Base-by-base conservation (phyloP, 305 asterid species). In the Nicotiana rustica region DNA sequence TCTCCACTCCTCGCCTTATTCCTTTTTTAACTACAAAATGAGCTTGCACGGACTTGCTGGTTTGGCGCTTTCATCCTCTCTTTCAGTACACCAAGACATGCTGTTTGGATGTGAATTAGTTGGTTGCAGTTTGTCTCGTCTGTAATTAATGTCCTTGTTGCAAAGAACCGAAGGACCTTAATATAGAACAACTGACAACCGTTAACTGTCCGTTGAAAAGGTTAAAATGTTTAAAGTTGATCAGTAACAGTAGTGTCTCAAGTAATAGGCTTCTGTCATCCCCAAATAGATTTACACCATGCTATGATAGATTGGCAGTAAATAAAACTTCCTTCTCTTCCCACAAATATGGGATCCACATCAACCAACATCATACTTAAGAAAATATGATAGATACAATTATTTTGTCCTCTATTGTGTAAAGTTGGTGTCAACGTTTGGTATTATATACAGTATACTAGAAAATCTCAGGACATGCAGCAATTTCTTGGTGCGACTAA, bases 391-490 rank as follows among this genome's bases (percentile, higher is more conserved):
- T 15, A 0, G 44, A 75, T 36, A 36, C 44, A 49, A 15, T 52
- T 52, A 62, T 49, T 52, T 52, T 80, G 5, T 67, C 21, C 49
- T 1, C 29, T 25, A 5, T 21, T 52, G 25, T 52, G 52, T 60
- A 41, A 52, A 75, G 64, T 36, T 62, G 75, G 71, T 62, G 44
- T 41, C 31, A 5, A 21, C 19, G 14, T 70, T 82, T 77, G 56
- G 38, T 70, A 70, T 67, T 70, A 70, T 82, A 57, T 70, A 81
- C 80, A 70, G 41, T 47, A 56, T 36, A 13, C 4, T 33, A 35
- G 21, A 81, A 67, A 33, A 31, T 29, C 59, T 13, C 56, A 55
- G 33, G 64, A 71, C 62, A 57, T 21, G 38, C 17, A 66, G 49
- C 67, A 55, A 15, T 84, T 38, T 52, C 68, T 59, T 80, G 70